Evolutionary conservation across 768 basidiomycete genomes (phyloP).

Genomic region (Agrocybe pediades): DNA sequence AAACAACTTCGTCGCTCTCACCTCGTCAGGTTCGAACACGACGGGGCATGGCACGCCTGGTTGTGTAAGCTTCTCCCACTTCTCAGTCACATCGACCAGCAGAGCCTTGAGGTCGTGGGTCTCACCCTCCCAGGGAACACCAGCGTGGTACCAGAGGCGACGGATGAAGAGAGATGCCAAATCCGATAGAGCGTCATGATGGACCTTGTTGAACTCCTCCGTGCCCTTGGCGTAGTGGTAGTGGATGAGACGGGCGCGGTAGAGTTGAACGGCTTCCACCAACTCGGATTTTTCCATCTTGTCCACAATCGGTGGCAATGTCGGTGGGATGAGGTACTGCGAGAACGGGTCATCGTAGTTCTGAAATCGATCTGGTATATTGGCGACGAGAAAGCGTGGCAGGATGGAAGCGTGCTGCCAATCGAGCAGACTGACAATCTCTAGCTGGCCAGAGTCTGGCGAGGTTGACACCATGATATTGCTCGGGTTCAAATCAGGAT

Average conservation of each 20-base stretch:
- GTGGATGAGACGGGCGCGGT: conserved; percentile 50
- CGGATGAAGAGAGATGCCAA: conserved; percentile 32
- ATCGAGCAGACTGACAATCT: conserved; percentile 48
- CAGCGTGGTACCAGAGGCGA: conserved; percentile 45
- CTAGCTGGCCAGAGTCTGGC: conserved; percentile 36
- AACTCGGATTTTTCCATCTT: conserved; percentile 40
- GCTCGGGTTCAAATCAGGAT: conserved; percentile 52
- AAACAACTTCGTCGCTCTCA: conserved; percentile 36
- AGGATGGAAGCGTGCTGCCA: conserved; percentile 60
- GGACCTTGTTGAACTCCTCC: conserved; percentile 45
- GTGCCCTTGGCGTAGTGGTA: conserved; percentile 51
- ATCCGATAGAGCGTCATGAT: conserved; percentile 42
- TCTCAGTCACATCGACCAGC: conserved; percentile 45
- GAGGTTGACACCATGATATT: conserved; percentile 52
- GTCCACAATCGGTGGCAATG: conserved; percentile 44
- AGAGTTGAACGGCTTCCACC: conserved; percentile 32
- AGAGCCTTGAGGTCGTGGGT: conserved; percentile 45
- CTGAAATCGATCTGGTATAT: conserved; percentile 44
- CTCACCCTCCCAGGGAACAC: conserved; percentile 54
- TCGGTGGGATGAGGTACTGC: conserved; percentile 40
- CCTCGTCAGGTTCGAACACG: conserved; percentile 47
- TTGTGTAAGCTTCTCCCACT: conserved; percentile 42
- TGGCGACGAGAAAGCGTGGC: conserved; percentile 50
- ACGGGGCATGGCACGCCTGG: conserved; percentile 43
- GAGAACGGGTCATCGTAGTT: conserved; percentile 48